Evolutionary conservation across 2,329 filamentous ascomycete species (phyloP).

Genomic region (Pezicula neosporulosa): DNA sequence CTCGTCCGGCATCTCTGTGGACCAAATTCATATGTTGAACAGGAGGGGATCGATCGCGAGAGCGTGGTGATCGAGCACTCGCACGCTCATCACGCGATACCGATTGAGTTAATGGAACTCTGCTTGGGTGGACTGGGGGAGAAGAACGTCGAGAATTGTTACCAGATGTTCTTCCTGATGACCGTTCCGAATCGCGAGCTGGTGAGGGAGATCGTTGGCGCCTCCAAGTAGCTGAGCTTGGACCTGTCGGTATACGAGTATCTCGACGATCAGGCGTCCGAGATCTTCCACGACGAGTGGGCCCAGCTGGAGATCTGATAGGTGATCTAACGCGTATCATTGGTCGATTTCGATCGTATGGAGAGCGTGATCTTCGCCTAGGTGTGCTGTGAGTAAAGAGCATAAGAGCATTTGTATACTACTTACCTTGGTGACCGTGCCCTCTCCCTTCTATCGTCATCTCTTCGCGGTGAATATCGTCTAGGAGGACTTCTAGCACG

Average conservation of each 20-base stretch:
- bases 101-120: constrained; percentile 37
- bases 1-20: constrained; percentile 22
- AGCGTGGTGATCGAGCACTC: constrained; percentile 22
- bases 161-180: constrained; percentile 50
- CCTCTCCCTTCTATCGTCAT: constrained; percentile 34
- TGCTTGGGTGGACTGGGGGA: constrained; percentile 53
- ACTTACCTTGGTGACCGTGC: constrained; percentile 24
- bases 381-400: background rate
- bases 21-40: constrained; percentile 8
- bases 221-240: constrained; percentile 44
- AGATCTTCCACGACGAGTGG: constrained; percentile 38
- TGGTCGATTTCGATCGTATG: constrained; percentile 27
- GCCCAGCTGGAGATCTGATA: constrained; percentile 27
- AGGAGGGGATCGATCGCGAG: constrained; percentile 22
- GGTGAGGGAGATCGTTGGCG: constrained; percentile 51
- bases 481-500: constrained; percentile 25
- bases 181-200: constrained; percentile 40
- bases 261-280: constrained; percentile 50
- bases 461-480: constrained; percentile 31
- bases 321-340: constrained; percentile 26
- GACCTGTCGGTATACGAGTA: constrained; percentile 37
- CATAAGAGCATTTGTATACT: background rate
- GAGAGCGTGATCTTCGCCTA: constrained; percentile 30
- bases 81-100: constrained; percentile 24
- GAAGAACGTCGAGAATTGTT: constrained; percentile 61